Evolutionary conservation across 164 flowering plant genomes (phyloP).

Genomic region (Liquidambar formosana): DNA sequence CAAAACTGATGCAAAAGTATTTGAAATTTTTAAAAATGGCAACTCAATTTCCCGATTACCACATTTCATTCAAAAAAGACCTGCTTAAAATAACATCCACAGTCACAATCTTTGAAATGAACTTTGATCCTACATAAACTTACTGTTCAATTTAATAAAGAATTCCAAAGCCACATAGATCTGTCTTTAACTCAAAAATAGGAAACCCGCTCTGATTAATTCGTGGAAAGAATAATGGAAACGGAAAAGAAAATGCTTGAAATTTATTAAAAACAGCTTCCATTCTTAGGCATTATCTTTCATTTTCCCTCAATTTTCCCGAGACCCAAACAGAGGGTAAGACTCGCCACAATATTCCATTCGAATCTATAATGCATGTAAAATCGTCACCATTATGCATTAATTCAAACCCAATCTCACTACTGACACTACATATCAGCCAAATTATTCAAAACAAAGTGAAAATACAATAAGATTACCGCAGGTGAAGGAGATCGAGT

Average conservation of each 20-base stretch:
- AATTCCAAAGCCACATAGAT: too few relatives aligned
- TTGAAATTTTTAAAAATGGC: neutral
- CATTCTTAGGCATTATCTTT: neutral
- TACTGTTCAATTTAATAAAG: too few relatives aligned
- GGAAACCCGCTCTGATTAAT: too few relatives aligned
- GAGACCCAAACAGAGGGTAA: neutral
- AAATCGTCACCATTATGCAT: neutral
- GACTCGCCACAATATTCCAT: neutral
- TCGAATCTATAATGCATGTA: neutral
- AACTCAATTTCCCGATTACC: neutral
- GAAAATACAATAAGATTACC: conserved; percentile 27
- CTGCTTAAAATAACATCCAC: neutral
- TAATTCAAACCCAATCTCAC: neutral
- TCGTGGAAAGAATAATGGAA: too few relatives aligned
- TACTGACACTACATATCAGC: neutral
- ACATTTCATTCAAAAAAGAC: neutral
- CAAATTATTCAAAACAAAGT: neutral
- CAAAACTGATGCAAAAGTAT: neutral
- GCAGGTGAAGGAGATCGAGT: conserved; percentile 61
- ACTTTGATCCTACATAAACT: neutral
- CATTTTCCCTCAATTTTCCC: neutral
- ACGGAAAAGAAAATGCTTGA: too few relatives aligned
- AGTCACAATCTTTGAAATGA: neutral
- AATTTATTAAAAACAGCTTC: neutral
- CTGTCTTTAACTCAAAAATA: too few relatives aligned